Base-by-base conservation (phyloP, 306 rosid genomes). In the Vigna nakashimae region DNA sequence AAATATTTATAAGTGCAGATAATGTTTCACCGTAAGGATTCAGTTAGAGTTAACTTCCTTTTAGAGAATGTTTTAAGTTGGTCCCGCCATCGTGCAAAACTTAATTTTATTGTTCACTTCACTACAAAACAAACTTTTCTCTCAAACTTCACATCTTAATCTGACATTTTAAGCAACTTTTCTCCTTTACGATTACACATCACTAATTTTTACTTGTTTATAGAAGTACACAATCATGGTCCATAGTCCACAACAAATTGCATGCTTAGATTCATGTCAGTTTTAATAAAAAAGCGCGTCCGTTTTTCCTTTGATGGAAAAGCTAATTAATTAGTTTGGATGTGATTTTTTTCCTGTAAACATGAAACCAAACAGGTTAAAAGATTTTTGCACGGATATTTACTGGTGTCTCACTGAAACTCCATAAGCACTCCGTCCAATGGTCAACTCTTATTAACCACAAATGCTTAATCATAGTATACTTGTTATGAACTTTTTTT, bases 401-500 rank as follows among this genome's bases (percentile, higher is more conserved):
- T 56, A 22, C 34, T 11, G 34, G 63, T 58, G 14, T 12, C 5
- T 26, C n/a, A 24, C 36, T 1, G n/a, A 11, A 58, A 24, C 64
- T 58, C 5, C 17, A 11, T 24, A 12, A 26, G 17, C 34, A 58
- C 17, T 56, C 16, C 63, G 7, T 22, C n/a, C 34, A 22, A 11
- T 56, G 62, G 32, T 12, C 53, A 15, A 50, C 3, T 45, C 28
- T 53, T 53, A 2, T 18, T 9, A 53, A 55, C 28, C 60, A 55
- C 14, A 1, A 5, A 9, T 17, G 59, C 28, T 53, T 53, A 53
- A 18, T 18, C 20, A 1, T 28, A 18, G 8, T 18, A 53, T 3
- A 42, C 69, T 72, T 65, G 58, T 76, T 14, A 16, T 34, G 36
- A 60, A 24, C 52, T 75, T 52, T 42, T 11, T 42, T 4, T 74